Evolutionary conservation across 2,329 filamentous ascomycete genomes (phyloP), one percentile per base, ranked within the genome.

Genomic region (Elsinoe arachidis): DNA sequence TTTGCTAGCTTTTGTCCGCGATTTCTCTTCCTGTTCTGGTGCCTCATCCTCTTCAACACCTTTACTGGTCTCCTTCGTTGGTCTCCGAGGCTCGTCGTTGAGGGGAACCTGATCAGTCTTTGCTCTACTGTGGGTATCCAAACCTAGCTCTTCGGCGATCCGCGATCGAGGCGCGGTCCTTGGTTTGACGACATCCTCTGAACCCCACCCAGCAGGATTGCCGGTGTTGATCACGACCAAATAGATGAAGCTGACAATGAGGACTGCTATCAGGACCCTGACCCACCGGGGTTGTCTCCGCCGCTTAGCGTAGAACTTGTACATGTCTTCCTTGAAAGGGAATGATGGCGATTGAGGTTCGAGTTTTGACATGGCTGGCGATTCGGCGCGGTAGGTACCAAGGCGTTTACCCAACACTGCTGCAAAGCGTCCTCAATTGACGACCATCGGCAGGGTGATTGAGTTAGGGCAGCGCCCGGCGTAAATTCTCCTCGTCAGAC

Each of bases 281-380:
- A 49, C 54, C 54, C 54, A 56, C 7, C 54, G 54, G 15, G 54
- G 54, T 39, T 56, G 54, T 38, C 54, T 56, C 54, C 54, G 39
- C 11, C 54, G 54, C 39, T 46, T 47, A 11, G 38, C 17, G 33
- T 56, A 56, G 37, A 55, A 55, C 10, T 34, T 39, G 33, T 46
- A 49, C 54, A 56, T 56, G 17, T 49, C 54, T n/a, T 56, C 41
- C 38, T 46, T 55, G 23, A 46, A 46, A 7, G 33, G 38, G 14
- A 46, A 23, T 10, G 54, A 47, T 19, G 54, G 54, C 10, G 54
- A 47, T 17, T 41, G 43, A 15, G 49, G 49, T 15, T 49, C 54
- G 11, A 47, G 23, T 33, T 37, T 56, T 9, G 54, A 34, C 54
- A 56, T 56, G 21, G 54, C 38, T 17, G 37, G 23, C 46, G 5